Base-by-base conservation (phyloP, 768 basidiomycete genomes). In the Pholiota molesta region DNA sequence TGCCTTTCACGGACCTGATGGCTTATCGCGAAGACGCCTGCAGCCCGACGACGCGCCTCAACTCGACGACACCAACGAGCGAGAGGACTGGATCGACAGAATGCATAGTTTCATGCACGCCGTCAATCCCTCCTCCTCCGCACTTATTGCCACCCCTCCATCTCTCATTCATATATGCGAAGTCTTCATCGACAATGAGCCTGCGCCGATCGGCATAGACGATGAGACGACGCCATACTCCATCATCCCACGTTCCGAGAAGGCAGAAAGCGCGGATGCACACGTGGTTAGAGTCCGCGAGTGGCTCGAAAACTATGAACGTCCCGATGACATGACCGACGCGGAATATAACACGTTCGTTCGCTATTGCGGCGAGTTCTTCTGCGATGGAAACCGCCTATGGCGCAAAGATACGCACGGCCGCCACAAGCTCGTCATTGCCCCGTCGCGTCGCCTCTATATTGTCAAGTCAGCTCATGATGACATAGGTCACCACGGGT, bases 381-480 rank as follows among this genome's bases (percentile, higher is more conserved):
- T 68, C 40, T 4, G 71, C 0, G 29, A 53, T 7, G 49, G 62
- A 0, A 62, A 52, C 2, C 40, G 61, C 16, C 52, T 75, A 2
- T 74, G 72, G 71, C 49, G 60, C n/a, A 67, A 64, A 17, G 65
- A 74, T 11, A 75, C 31, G 57, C n/a, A n/a, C n/a, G n/a, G n/a
- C n/a, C n/a, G n/a, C n/a, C n/a, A n/a, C n/a, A n/a, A n/a, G n/a
- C n/a, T 74, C 0, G 60, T 74, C 0, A 52, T 77, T 2, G 51
- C 65, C 1, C 54, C 56, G 0, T 49, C 23, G 0, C 49, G 65
- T 13, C 63, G 65, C 0, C 52, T 73, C 19, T 45, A 59, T 5
- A 58, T 76, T 14, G 31, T 75, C 28, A 58, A 45, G 0, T 51
- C 72, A 14, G 69, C 67, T 14, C 67, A 74, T 33, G 68, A 74